Conservation (phyloP, 1,284 basidiomycete genomes). For the Rhodotorula sp. region DNA sequence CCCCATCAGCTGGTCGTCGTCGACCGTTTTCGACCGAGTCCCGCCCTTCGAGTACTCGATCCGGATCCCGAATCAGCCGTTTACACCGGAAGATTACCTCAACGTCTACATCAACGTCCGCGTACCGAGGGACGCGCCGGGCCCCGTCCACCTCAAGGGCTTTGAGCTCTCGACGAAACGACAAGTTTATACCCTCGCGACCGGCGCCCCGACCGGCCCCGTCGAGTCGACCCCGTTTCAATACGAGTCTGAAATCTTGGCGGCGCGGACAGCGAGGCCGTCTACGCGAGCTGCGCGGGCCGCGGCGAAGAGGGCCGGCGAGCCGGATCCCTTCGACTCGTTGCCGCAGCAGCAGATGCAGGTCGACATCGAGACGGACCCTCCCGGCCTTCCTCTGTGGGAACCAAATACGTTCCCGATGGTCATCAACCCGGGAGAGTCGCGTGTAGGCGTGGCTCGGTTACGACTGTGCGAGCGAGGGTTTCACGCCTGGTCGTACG, state of each 20-base stretch:
- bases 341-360: not conserved
- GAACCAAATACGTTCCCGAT: not conserved
- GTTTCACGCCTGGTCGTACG: conserved; percentile 30
- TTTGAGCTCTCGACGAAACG: conserved; percentile 27
- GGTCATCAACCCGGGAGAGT: not conserved
- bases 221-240: not conserved
- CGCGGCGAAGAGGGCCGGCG: not conserved
- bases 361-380: conserved; percentile 2
- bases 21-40: not conserved
- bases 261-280: not conserved
- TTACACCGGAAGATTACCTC: conserved; percentile 26
- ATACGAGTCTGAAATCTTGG: not conserved
- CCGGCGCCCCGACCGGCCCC: not conserved
- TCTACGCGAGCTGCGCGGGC: not conserved
- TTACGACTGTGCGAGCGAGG: not conserved
- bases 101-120: conserved; percentile 21
- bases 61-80: conserved; percentile 6
- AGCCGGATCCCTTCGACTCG: not conserved
- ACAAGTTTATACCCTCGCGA: conserved; percentile 11
- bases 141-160: conserved; percentile 19
- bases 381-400: not conserved
- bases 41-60: conserved; percentile 29
- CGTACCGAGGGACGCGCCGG: not conserved
- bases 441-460: not conserved
- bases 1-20: not conserved